Conservation (phyloP, 352 stramenopile species). For the Phytophthora citricola region DNA sequence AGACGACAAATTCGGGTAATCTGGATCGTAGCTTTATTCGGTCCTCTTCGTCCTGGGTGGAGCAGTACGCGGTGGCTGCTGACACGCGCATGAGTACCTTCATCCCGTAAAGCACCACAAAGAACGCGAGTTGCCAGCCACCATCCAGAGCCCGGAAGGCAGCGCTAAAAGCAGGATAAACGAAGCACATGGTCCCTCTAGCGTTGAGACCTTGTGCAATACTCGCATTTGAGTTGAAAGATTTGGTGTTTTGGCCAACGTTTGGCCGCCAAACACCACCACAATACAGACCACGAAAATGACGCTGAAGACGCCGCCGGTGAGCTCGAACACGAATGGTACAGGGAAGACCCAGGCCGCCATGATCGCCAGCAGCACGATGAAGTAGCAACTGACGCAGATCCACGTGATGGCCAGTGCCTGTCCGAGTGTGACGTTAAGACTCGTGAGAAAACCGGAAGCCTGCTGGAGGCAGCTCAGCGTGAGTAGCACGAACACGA, state of each 20-base stretch:
- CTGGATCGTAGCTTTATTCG: background rate
- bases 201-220: constrained; percentile 11
- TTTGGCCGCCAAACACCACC: constrained; percentile 12
- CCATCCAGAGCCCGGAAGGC: constrained; percentile 12
- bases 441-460: constrained; percentile 10
- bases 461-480: constrained; percentile 22
- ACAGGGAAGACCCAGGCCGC: constrained; percentile 31
- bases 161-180: constrained; percentile 29
- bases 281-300: constrained; percentile 19
- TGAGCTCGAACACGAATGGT: constrained; percentile 37
- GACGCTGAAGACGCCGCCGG: constrained; percentile 18
- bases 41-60: constrained; percentile 5
- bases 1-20: constrained; percentile 26
- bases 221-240: constrained; percentile 12
- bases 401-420: constrained; percentile 22
- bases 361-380: constrained; percentile 27
- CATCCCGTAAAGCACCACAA: constrained; percentile 10
- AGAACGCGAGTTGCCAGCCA: constrained; percentile 12
- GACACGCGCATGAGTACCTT: constrained; percentile 13
- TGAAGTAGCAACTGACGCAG: constrained; percentile 27
- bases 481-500: constrained; percentile 20
- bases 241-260: constrained; percentile 9
- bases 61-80: constrained; percentile 5
- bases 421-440: constrained; percentile 25
- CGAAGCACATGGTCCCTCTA: constrained; percentile 21